Evolutionary conservation across 2,329 filamentous ascomycete species (phyloP), one percentile per base, ranked within the genome.

Genomic region (Domatiomyces catenatus): DNA sequence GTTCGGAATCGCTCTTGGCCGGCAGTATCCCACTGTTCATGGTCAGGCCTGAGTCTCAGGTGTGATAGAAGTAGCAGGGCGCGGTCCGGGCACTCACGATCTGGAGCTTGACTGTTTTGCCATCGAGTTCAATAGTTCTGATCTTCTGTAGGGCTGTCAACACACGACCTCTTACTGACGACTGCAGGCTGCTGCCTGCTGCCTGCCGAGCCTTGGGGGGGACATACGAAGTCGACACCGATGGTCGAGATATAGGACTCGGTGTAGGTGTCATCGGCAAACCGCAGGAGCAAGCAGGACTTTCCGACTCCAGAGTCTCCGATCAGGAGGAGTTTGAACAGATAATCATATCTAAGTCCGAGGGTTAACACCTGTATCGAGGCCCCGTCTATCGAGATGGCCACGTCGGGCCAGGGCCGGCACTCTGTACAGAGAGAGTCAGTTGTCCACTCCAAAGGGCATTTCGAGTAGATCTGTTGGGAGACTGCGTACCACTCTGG

Each of bases 281-380:
- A 98, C 75, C 92, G 88, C 68, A 98, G 78, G 62, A 98, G 79
- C 75, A 98, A 71, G 74, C 92, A 98, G 67, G 92, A 98, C 84
- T 98, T 98, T 84, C 92, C 92, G 66, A 98, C 92, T 81, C 92
- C 92, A 70, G 92, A 98, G 71, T 98, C 92, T 73, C 92, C 92
- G 81, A 98, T 98, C 76, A 98, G 90, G 72, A 98, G 86, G 61
- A 98, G 88, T 83, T 98, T 98, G 83, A 98, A 98, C 67, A 98
- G 88, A 72, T 98, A 98, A 71, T 98, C 92, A 85, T 98, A 98
- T 92, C 92, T 96, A 42, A 12, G 24, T n/a, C 18, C 36, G 20
- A 8, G 24, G 22, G 32, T 46, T 32, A 50, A 24, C 32, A 12
- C 10, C 3, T 15, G 10, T 39, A 12, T 26, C 19, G 22, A 17